phyloP scores from a whole-genome alignment of 306 rosid species.

The Delonix regia region DNA sequence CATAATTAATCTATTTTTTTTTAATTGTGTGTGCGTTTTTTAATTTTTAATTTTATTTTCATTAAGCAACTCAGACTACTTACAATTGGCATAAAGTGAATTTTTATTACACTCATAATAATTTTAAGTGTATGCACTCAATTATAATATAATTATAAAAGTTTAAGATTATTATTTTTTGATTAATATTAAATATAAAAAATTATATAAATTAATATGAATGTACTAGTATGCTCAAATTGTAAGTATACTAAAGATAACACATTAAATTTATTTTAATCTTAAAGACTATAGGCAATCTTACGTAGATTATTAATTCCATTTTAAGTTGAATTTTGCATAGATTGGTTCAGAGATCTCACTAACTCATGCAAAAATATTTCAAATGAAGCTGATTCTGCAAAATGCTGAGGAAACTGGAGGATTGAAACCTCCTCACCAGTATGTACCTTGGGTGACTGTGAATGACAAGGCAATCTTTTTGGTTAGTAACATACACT shows the following conservation, averaged over 20 bases:
- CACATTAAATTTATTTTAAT: background rate
- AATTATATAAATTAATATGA: too few relatives aligned
- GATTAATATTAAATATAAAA: too few relatives aligned
- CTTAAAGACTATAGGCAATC: background rate
- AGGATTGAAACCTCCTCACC: background rate
- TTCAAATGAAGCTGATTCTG: slow-evolving; percentile 7
- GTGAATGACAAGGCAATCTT: background rate
- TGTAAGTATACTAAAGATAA: too few relatives aligned
- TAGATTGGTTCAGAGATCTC: background rate
- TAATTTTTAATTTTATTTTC: too few relatives aligned
- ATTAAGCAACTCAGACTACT: too few relatives aligned
- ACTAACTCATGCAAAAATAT: background rate
- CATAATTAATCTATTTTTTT: too few relatives aligned
- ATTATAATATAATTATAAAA: too few relatives aligned
- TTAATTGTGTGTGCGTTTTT: too few relatives aligned
- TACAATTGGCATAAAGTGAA: background rate
- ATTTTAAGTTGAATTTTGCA: background rate
- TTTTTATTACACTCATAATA: too few relatives aligned
- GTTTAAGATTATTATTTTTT: too few relatives aligned
- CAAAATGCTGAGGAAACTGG: background rate
- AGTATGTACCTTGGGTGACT: background rate
- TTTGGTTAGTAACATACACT: background rate
- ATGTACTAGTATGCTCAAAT: too few relatives aligned
- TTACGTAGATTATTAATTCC: background rate
- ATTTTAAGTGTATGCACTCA: too few relatives aligned